phyloP scores from a whole-genome alignment of 2,329 filamentous ascomycete genomes.

The Aschersonia sp. region DNA sequence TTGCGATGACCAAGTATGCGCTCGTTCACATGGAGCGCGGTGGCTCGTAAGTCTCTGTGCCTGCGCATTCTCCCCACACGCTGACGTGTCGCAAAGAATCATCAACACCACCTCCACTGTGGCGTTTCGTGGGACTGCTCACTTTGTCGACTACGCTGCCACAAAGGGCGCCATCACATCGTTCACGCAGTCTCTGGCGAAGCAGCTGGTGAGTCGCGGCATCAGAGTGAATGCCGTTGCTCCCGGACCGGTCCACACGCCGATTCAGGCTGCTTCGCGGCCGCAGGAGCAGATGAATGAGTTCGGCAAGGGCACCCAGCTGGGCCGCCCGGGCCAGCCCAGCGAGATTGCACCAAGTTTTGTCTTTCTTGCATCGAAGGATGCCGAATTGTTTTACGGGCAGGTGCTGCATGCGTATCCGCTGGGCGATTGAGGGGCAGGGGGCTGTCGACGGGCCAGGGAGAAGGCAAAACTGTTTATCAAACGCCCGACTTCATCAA shows the following conservation, averaged over 20 bases:
- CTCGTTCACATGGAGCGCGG: constrained; percentile 39
- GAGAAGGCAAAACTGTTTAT: too few relatives aligned
- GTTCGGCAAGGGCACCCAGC: constrained; percentile 21
- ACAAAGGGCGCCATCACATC: constrained; percentile 44
- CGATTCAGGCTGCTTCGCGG: constrained; percentile 25
- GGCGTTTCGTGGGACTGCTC: constrained; percentile 34
- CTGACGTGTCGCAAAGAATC: constrained; percentile 20
- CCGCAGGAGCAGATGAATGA: constrained; percentile 28
- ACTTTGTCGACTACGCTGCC: constrained; percentile 38
- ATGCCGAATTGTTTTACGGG: constrained; percentile 22
- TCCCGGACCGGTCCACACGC: constrained; percentile 27
- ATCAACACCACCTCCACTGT: constrained; percentile 41
- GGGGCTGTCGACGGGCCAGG: not conserved
- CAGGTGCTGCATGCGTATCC: constrained; percentile 25
- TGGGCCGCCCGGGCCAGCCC: constrained; percentile 26
- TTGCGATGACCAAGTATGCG: constrained; percentile 43
- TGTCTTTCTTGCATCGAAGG: constrained; percentile 23
- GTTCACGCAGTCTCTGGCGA: constrained; percentile 37
- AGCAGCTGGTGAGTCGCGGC: constrained; percentile 37
- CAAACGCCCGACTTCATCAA: too few relatives aligned
- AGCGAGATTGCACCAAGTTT: constrained; percentile 12
- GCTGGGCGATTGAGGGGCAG: constrained; percentile 17
- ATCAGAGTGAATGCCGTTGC: constrained; percentile 38
- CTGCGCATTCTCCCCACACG: not conserved
- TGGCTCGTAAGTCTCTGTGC: constrained; percentile 19